Conservation (phyloP, 805 yeast species). For the Candida anglica region DNA sequence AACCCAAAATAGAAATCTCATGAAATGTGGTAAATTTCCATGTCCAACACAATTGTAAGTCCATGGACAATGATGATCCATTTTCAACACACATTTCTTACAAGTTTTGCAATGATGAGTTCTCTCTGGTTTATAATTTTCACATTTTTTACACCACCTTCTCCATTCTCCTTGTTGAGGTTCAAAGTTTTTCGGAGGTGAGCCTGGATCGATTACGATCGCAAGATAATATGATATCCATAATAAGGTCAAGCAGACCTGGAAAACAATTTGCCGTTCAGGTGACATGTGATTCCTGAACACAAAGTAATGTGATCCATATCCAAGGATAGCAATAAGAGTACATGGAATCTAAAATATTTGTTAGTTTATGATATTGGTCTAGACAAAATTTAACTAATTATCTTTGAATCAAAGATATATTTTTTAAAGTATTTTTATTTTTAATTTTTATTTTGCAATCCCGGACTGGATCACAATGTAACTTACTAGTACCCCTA, state of each 20-base stretch:
- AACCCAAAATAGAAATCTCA: conserved; percentile 72
- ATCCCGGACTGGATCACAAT: too few species aligned
- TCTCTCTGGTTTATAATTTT: conserved; percentile 72
- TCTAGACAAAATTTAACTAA: not conserved
- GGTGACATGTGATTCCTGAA: conserved; percentile 39
- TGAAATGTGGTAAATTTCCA: conserved; percentile 71
- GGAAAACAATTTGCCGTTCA: conserved; percentile 42
- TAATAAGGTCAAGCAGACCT: conserved; percentile 46
- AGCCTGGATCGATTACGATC: conserved; percentile 62
- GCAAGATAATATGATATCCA: conserved; percentile 80
- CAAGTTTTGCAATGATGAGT: conserved; percentile 84
- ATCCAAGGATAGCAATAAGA: conserved; percentile 57
- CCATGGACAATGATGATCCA: conserved; percentile 97
- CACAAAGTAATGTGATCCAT: conserved; percentile 57
- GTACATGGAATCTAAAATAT: conserved; percentile 54
- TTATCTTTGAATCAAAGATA: too few species aligned
- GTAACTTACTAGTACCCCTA: conserved; percentile 40
- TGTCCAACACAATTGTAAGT: conserved; percentile 87
- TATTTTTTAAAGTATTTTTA: too few species aligned
- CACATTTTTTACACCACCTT: conserved; percentile 72
- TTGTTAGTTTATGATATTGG: too few species aligned
- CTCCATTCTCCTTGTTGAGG: conserved; percentile 51
- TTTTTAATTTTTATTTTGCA: too few species aligned
- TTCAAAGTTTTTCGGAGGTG: conserved; percentile 49
- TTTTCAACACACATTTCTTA: conserved; percentile 68